Percentiles rank a stretch among this genome's conserved stretches.
Evolutionary conservation across 805 yeast species (phyloP).

Genomic region (Tetrapisispora nanseiensis): DNA sequence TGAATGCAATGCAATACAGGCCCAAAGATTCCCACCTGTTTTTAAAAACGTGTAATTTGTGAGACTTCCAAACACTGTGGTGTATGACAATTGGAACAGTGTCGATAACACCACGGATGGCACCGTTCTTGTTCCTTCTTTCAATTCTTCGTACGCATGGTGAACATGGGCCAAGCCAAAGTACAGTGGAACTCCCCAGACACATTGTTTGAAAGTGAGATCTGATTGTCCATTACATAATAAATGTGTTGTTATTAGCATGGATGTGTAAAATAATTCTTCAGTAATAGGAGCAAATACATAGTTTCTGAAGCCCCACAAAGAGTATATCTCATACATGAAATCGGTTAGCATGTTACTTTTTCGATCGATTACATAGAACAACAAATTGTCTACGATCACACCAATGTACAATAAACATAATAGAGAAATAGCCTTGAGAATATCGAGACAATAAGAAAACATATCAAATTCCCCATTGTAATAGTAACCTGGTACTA

Average conservation of each 20-base stretch:
- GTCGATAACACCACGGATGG: conserved; percentile 14
- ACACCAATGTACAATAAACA: conserved; percentile 22
- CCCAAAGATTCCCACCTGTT: conserved; percentile 24
- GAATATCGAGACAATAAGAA: conserved; percentile 8
- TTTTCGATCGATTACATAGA: conserved; percentile 10
- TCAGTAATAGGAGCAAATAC: conserved; percentile 29
- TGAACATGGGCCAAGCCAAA: conserved; percentile 30
- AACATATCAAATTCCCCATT: conserved; percentile 10
- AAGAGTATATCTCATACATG: conserved; percentile 13
- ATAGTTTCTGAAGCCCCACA: conserved; percentile 28
- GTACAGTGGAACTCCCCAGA: conserved; percentile 21
- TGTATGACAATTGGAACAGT: conserved; percentile 21
- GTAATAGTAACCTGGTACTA: conserved; percentile 15
- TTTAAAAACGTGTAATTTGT: conserved; percentile 24
- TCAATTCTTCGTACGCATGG: conserved; percentile 24
- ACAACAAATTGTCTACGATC: conserved; percentile 14
- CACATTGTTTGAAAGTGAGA: conserved; percentile 6
- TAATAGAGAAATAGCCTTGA: conserved; percentile 10
- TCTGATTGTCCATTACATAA: conserved; percentile 1
- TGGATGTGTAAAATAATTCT: conserved; percentile 27
- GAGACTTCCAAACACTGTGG: conserved; percentile 26
- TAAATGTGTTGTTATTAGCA: conserved; percentile 18
- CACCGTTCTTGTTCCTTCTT: conserved; percentile 10
- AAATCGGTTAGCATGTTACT: conserved; percentile 8
- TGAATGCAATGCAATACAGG: conserved; percentile 23